Percentiles rank a stretch among this genome's conserved stretches.
These are phyloP conservation scores for Exutisphaerella laricina DNA, from an alignment of 2,329 filamentous ascomycete genomes.

Conservation along the genomic window DNA sequence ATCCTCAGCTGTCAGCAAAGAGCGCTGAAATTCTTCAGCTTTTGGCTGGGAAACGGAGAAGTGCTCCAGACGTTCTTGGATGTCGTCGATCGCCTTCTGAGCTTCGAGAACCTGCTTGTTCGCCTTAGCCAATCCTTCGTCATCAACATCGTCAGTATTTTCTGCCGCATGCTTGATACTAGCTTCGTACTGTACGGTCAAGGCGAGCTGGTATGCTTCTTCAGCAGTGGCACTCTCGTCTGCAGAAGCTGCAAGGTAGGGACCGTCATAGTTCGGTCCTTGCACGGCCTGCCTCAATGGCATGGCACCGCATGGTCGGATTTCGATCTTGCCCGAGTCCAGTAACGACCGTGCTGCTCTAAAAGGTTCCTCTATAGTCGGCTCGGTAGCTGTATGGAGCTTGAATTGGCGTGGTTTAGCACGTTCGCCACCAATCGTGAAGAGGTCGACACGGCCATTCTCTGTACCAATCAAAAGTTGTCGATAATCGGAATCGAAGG, in stretches of 20 bases:
- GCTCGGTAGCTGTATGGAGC: constrained; percentile 16
- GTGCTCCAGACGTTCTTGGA: constrained; percentile 14
- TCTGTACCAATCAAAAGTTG: constrained; percentile 55
- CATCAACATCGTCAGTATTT: constrained; percentile 4
- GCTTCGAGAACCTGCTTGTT: constrained; percentile 9
- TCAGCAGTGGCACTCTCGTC: constrained; percentile 24
- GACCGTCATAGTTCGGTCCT: constrained; percentile 40
- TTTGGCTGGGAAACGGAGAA: constrained; percentile 7
- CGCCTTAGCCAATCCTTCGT: constrained; percentile 1
- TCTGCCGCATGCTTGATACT: constrained; percentile 1
- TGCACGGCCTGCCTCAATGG: constrained; percentile 44
- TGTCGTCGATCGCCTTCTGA: constrained; percentile 11
- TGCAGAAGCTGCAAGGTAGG: constrained; percentile 26
- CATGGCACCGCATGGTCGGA: constrained; percentile 37
- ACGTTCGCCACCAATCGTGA: constrained; percentile 37
- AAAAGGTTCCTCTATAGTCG: constrained; percentile 5
- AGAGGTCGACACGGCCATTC: constrained; percentile 49
- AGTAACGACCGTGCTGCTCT: constrained; percentile 27
- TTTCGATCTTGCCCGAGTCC: constrained; percentile 31
- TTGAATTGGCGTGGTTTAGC: constrained; percentile 20
- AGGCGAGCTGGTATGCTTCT: constrained; percentile 24
- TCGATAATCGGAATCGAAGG: constrained; percentile 51
- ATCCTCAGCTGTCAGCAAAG: constrained; percentile 22
- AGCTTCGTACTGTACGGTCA: constrained; percentile 9
- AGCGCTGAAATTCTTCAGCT: constrained; percentile 31